Percentiles rank a stretch among this genome's conserved stretches.
These are phyloP conservation scores for Coemansia sp. DNA, from an alignment of 192 early-diverging fungal genomes.

Conservation along the genomic window DNA sequence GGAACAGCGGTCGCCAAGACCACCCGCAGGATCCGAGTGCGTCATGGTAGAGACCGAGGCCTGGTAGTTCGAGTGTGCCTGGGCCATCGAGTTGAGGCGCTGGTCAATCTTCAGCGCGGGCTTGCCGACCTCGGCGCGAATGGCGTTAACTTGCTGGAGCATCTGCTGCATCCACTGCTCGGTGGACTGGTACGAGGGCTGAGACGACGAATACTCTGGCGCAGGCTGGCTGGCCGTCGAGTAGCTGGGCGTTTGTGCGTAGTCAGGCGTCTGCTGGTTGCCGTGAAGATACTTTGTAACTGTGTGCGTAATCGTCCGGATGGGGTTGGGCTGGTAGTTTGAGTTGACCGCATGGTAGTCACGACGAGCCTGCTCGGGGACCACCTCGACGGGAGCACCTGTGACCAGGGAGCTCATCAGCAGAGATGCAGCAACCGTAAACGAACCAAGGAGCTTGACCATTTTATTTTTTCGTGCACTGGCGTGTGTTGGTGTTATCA, in stretches of 20 bases:
- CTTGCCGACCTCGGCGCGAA: constrained; percentile 35
- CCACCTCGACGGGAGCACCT: constrained; percentile 10
- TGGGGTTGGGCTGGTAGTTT: constrained; percentile 11
- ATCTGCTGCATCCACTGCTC: constrained; percentile 38
- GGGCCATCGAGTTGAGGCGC: constrained; percentile 31
- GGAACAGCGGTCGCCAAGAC: constrained; percentile 28
- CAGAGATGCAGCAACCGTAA: constrained; percentile 7
- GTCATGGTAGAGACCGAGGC: constrained; percentile 23
- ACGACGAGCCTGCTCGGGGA: constrained; percentile 31
- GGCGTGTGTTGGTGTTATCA: background rate
- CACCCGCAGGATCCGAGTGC: constrained; percentile 25
- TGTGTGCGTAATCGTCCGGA: constrained; percentile 7
- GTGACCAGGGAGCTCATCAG: constrained; percentile 8
- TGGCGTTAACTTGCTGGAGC: constrained; percentile 32
- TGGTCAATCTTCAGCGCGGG: constrained; percentile 19
- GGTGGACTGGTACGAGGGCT: background rate
- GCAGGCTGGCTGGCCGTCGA: constrained; percentile 1
- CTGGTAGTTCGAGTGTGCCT: constrained; percentile 42
- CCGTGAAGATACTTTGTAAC: background rate
- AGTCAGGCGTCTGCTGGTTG: background rate
- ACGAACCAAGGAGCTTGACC: constrained; percentile 9
- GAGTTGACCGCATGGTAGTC: constrained; percentile 30
- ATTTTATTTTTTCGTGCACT: constrained; percentile 9
- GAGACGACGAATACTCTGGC: background rate
- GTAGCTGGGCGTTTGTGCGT: background rate